Percentiles rank a stretch among this genome's conserved stretches.
phyloP scores from a whole-genome alignment of 345 rosid species.

The Streptanthus diversifolius region DNA sequence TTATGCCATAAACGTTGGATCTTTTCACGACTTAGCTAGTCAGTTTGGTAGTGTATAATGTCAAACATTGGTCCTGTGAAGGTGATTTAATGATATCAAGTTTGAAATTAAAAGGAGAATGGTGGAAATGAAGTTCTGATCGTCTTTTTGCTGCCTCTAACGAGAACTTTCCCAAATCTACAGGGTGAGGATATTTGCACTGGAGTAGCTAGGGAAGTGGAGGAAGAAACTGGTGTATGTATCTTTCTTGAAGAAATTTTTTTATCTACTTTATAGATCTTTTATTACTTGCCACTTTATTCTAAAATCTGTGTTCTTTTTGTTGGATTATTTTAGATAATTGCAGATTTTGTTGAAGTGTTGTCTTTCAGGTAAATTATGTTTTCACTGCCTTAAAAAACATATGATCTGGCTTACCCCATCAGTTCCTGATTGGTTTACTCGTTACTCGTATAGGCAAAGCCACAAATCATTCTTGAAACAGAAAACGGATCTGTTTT shows the following conservation, averaged over 20 bases:
- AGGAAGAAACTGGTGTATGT: slow-evolving; percentile 90
- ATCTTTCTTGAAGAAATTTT: neutral
- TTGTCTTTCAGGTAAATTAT: slow-evolving; percentile 56
- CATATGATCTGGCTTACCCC: neutral
- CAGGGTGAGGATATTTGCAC: slow-evolving; percentile 73
- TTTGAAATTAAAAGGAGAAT: neutral
- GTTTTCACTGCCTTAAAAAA: neutral
- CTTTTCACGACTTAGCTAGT: neutral
- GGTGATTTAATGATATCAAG: neutral
- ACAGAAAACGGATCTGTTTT: slow-evolving; percentile 56
- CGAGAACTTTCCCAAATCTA: neutral
- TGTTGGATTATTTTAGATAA: slow-evolving; percentile 38
- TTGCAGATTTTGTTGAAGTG: slow-evolving; percentile 57
- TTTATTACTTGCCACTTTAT: neutral
- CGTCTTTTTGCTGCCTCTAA: neutral
- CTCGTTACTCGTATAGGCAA: slow-evolving; percentile 42
- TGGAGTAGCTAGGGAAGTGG: slow-evolving; percentile 71
- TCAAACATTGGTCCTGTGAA: neutral
- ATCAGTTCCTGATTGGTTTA: neutral
- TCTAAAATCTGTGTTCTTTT: slow-evolving; percentile 4
- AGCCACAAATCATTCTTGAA: slow-evolving; percentile 49
- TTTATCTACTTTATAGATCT: neutral
- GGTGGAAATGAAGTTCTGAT: neutral
- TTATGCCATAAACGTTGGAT: neutral
- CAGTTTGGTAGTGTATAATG: neutral